Base-by-base conservation (phyloP, 2,329 filamentous ascomycete species). In the Fusarium lyarnte region DNA sequence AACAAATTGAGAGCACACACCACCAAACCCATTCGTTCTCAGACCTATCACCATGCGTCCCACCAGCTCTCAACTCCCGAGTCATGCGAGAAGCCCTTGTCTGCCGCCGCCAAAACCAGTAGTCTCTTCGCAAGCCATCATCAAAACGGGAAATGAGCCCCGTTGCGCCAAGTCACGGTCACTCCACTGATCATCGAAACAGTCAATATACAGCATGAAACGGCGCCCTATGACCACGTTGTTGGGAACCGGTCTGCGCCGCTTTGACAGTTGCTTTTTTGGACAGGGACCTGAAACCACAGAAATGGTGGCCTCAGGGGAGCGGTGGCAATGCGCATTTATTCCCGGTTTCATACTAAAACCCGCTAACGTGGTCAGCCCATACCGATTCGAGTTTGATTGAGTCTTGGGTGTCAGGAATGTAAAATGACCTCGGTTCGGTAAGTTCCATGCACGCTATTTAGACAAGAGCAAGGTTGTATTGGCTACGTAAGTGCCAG, bases 161-260 rank as follows among this genome's bases (percentile, higher is more conserved):
- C 54, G 52, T 49, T n/a, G 23, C 35, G 63, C n/a, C 19, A 11
- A 41, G 49, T 53, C 19, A n/a, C n/a, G 23, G 5, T 7, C 21
- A 27, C 41, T 38, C 65, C 49, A 55, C 57, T 64, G 66, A 69
- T 69, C 64, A 66, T 46, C 64, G 63, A 61, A 67, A 67, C 63
- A 54, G 49, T 36, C 49, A 33, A n/a, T 16, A n/a, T 16, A 52
- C 23, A 35, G 43, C 23, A 19, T 69, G 66, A 64, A 69, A 69
- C 66, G 39, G 29, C 23, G 58, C 51, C 58, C 51, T 58, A 52
- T 39, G 39, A 42, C 63, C 43, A 63, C 49, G 38, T 43, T 63
- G 41, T 17, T 51, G 25, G 49, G 36, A 39, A 38, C 19, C 23
- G 14, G 14, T 25, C 33, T 9, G 5, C 12, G 46, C 29, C 66